phyloP scores from a whole-genome alignment of 352 stramenopile genomes.

The Pythium folliculosum region DNA sequence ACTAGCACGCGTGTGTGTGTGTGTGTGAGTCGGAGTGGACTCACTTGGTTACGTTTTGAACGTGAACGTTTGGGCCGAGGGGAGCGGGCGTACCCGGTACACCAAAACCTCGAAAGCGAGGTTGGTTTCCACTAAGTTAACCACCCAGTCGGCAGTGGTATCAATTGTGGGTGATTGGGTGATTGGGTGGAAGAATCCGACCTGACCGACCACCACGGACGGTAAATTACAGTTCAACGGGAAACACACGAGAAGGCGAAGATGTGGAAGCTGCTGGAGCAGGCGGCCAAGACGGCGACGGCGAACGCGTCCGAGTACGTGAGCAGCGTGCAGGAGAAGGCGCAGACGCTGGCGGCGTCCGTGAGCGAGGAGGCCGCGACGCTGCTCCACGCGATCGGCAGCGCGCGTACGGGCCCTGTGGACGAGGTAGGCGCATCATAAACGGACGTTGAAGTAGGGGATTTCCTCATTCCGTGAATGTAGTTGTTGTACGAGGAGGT shows the following conservation, averaged over 20 bases:
- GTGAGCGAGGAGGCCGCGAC: constrained; percentile 77
- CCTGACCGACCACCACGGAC: background rate
- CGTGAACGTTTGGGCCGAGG: background rate
- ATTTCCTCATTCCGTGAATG: background rate
- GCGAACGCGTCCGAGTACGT: constrained; percentile 75
- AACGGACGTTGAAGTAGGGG: constrained; percentile 6
- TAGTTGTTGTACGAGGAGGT: constrained; percentile 82
- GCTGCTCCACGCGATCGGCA: constrained; percentile 70
- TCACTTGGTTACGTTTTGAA: background rate
- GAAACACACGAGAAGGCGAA: background rate
- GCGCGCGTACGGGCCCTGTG: constrained; percentile 55
- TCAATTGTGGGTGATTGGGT: background rate
- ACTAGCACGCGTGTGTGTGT: too few species aligned
- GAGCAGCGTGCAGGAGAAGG: constrained; percentile 71
- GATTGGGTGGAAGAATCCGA: constrained; percentile 11
- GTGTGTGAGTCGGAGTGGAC: background rate
- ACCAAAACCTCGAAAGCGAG: constrained; percentile 9
- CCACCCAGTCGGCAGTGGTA: too few species aligned
- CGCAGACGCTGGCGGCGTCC: constrained; percentile 65
- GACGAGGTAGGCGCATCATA: constrained; percentile 47
- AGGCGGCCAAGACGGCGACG: constrained; percentile 71
- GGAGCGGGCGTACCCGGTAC: too few species aligned
- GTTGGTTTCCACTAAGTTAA: constrained; percentile 15
- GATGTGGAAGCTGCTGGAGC: constrained; percentile 82
- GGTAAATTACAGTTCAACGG: background rate